Percentiles rank a stretch among this genome's conserved stretches.
These are phyloP conservation scores for Conticribra guillardii DNA, from an alignment of 108 stramenopile species.

Conservation along the genomic window DNA sequence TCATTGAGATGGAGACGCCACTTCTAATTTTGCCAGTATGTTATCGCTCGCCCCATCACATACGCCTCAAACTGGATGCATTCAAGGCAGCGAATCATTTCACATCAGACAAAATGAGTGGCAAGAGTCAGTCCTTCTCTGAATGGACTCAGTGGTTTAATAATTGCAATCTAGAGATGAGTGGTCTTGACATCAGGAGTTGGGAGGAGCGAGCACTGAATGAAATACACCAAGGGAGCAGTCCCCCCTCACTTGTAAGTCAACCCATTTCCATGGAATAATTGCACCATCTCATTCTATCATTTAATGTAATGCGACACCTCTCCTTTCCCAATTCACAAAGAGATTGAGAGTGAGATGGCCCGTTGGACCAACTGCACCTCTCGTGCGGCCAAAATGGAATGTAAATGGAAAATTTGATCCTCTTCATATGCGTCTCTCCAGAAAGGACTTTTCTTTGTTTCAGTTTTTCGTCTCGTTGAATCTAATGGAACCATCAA, in stretches of 20 bases:
- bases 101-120: neutral
- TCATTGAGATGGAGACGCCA: constrained; percentile 66
- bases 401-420: constrained; percentile 57
- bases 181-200: constrained; percentile 6
- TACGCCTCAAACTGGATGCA: constrained; percentile 42
- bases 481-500: constrained; percentile 74
- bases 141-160: constrained; percentile 19
- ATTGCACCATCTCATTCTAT: no score
- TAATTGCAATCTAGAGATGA: constrained; percentile 5
- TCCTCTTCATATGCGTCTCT: constrained; percentile 26
- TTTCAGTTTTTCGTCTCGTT: constrained; percentile 60
- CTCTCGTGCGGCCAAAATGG: constrained; percentile 69
- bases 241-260: constrained; percentile 6
- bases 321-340: no score
- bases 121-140: neutral
- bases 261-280: no score
- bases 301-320: no score
- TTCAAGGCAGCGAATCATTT: constrained; percentile 15
- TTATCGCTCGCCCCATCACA: constrained; percentile 64
- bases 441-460: constrained; percentile 63
- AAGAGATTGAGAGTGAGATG: constrained; percentile 43
- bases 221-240: neutral
- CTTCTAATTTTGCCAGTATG: constrained; percentile 71
- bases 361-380: constrained; percentile 68
- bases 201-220: constrained; percentile 14